These are phyloP conservation scores for Candida anutae DNA, from an alignment of 1,139 yeast species.

Conservation along the genomic window DNA sequence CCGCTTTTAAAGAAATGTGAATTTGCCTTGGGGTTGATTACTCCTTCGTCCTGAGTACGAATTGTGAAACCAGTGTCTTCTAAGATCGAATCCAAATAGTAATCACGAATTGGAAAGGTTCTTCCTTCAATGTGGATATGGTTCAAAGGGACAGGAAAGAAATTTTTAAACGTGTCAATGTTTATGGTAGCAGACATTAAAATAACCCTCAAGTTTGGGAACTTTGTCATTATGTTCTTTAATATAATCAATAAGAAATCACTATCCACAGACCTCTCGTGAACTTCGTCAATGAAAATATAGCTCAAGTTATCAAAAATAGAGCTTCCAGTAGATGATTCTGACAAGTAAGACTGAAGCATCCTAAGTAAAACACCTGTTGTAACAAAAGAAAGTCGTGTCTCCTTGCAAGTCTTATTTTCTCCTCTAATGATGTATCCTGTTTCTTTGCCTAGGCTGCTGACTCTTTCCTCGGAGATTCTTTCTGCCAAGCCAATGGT, in stretches of 20 bases:
- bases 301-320: slow-evolving; percentile 55
- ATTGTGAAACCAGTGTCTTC: slow-evolving; percentile 47
- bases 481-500: slow-evolving; percentile 93
- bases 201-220: slow-evolving; percentile 55
- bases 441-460: slow-evolving; percentile 63
- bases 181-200: slow-evolving; percentile 96
- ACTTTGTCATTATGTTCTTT: slow-evolving; percentile 44
- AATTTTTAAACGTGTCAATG: slow-evolving; percentile 55
- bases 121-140: slow-evolving; percentile 84
- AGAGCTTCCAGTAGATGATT: slow-evolving; percentile 10
- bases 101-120: slow-evolving; percentile 82
- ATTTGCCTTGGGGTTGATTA: slow-evolving; percentile 50
- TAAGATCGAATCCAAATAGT: slow-evolving; percentile 60
- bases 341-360: slow-evolving; percentile 46
- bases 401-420: slow-evolving; percentile 50
- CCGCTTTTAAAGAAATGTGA: slow-evolving; percentile 58
- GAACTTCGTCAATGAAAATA: slow-evolving; percentile 89
- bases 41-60: slow-evolving; percentile 32
- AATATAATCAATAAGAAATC: slow-evolving; percentile 77
- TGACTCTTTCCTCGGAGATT: slow-evolving; percentile 75
- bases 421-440: slow-evolving; percentile 93
- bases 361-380: slow-evolving; percentile 87
- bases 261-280: slow-evolving; percentile 87
- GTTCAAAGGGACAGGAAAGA: slow-evolving; percentile 43
- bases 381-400: slow-evolving; percentile 79